Evolutionary conservation across 257 asterid species (phyloP), one percentile per base, ranked within the genome.

Genomic region (Primulina eburnea): DNA sequence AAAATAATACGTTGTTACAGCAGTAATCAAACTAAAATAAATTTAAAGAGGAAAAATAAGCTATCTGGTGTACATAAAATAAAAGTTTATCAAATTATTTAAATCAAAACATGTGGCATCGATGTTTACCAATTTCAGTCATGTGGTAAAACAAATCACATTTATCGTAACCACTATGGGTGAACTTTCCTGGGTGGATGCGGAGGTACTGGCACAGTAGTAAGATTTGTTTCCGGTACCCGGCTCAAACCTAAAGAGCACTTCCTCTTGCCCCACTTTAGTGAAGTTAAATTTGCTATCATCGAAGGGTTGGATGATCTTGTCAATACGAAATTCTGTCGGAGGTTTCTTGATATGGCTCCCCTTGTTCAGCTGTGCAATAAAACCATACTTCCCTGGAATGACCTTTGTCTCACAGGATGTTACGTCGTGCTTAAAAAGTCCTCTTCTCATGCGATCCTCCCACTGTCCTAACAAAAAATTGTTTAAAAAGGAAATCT

Each of bases 341-440:
- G 87, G 90, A 20, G 95, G 84, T 70, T 90, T 90, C 83, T 88
- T 90, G n/a, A 84, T 89, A 80, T 90, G 92, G 9, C 91, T 87
- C 1, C 95, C 96, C 79, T 90, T 91, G n/a, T 90, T 90, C 71
- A 90, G 86, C 76, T 90, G 96, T 60, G 95, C 90, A 8, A 90
- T 75, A 73, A 87, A 90, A 43, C 95, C 90, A 67, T 73, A 76
- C 61, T 68, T 84, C 32, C 96, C 95, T 0, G 86, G 81, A 76
- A 86, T 76, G 75, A 88, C 62, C 80, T 84, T 90, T 0, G 95
- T 83, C 78, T 86, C 88, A 64, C 96, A 90, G 55, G 83, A 20
- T 17, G 92, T 90, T 73, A 88, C 92, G 57, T 88, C 96, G 43
- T 90, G 88, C 69, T 92, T 79, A 74, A 88, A 90, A 8, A 86